phyloP scores from a whole-genome alignment of 495 filamentous ascomycete species.

The Hypoxylon crocopeplum region DNA sequence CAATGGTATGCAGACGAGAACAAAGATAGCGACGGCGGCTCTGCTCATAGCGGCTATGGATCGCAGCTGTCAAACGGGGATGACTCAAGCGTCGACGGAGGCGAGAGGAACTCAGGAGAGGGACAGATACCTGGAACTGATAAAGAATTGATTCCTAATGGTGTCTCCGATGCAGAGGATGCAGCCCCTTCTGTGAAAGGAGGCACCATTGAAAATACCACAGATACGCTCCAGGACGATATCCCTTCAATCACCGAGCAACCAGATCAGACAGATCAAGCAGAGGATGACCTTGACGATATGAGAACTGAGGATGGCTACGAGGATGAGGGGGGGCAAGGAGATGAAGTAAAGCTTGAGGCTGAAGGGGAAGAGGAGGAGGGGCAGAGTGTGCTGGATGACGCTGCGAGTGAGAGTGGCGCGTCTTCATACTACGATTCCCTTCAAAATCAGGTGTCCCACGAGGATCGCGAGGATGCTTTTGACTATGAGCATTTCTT shows the following conservation, averaged over 20 bases:
- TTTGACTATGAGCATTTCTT: constrained; percentile 98
- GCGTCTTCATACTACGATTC: constrained; percentile 66
- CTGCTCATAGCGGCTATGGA: constrained; percentile 18
- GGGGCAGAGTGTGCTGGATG: constrained; percentile 36
- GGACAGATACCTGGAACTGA: constrained; percentile 15
- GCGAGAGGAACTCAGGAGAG: constrained; percentile 3
- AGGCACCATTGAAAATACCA: constrained; percentile 2
- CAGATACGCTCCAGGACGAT: constrained; percentile 2
- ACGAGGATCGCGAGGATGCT: constrained; percentile 95
- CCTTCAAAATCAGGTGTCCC: constrained; percentile 59
- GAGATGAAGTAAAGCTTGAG: not conserved
- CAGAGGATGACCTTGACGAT: constrained; percentile 44
- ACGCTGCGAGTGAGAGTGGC: constrained; percentile 54
- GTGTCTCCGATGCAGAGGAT: constrained; percentile 23
- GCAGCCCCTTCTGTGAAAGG: not conserved
- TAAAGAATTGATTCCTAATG: constrained; percentile 22
- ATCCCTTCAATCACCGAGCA: not conserved
- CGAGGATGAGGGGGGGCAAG: constrained; percentile 22
- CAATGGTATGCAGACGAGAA: constrained; percentile 70
- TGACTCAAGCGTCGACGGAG: constrained; percentile 40
- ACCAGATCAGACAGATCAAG: constrained; percentile 15
- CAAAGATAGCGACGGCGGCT: constrained; percentile 34
- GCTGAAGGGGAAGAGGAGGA: constrained; percentile 23
- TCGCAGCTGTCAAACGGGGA: constrained; percentile 48
- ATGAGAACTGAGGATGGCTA: constrained; percentile 48